These are phyloP conservation scores for Globisporangium cystogenes DNA, from an alignment of 352 stramenopile species.

Conservation along the genomic window DNA sequence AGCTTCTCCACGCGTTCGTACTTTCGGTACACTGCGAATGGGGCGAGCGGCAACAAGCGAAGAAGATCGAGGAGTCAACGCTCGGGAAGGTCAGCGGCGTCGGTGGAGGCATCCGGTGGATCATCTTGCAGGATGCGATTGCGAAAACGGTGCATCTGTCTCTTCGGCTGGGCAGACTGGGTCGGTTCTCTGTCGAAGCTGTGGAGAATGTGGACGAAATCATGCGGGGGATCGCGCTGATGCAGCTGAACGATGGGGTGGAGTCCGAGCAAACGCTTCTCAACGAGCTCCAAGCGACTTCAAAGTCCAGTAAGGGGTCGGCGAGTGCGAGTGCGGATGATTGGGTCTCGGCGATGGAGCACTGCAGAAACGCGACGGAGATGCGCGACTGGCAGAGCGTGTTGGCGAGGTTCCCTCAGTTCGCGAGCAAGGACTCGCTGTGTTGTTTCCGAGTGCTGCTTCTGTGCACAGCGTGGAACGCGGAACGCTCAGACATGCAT, in stretches of 20 bases:
- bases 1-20: slow-evolving; percentile 71
- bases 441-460: slow-evolving; percentile 62
- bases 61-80: slow-evolving; percentile 62
- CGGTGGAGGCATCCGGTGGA: slow-evolving; percentile 59
- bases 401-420: slow-evolving; percentile 52
- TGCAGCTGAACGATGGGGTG: slow-evolving; percentile 71
- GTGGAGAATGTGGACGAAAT: slow-evolving; percentile 81
- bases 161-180: slow-evolving; percentile 54
- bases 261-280: slow-evolving; percentile 35
- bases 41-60: slow-evolving; percentile 61
- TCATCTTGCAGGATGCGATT: slow-evolving; percentile 67
- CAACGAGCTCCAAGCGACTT: slow-evolving; percentile 10
- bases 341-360: slow-evolving; percentile 61
- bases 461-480: slow-evolving; percentile 75
- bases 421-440: slow-evolving; percentile 46
- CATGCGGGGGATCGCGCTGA: slow-evolving; percentile 60
- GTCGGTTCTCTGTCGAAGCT: slow-evolving; percentile 53
- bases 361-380: slow-evolving; percentile 48
- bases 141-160: slow-evolving; percentile 71
- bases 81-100: slow-evolving; percentile 58
- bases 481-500: slow-evolving; percentile 79
- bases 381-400: slow-evolving; percentile 69
- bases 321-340: slow-evolving; percentile 20
- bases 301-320: slow-evolving; percentile 7
- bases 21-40: slow-evolving; percentile 60